Evolutionary conservation across 305 asterid genomes (phyloP), one percentile per base, ranked within the genome.

Genomic region (Salvia sclarea): DNA sequence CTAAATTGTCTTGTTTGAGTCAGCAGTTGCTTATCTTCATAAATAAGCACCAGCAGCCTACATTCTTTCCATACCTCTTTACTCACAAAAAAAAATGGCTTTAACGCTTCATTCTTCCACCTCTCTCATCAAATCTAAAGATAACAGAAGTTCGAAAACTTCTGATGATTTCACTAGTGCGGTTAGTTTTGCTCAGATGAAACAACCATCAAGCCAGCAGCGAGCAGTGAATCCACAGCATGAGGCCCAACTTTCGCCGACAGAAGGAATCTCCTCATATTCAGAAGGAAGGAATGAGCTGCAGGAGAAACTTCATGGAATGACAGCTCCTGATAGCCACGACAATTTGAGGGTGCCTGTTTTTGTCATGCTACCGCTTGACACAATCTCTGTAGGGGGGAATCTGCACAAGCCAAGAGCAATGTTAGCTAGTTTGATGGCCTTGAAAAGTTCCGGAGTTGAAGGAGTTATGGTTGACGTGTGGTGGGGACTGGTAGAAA

Each of bases 401-500:
- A 65, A 44, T 57, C 53, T 93, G 79, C 87, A 85, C 81, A 91
- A 81, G 75, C 85, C 95, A 35, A 68, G 85, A 64, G 91, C 96
- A 3, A 93, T 91, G 96, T 68, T 82, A 8, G 97, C 91, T 30
- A 88, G 97, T 73, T 76, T 93, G 80, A 82, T 86, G 96, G 96
- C 98, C 24, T 71, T 93, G 77, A 91, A 82, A 78, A 86, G 85
- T 66, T 85, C 91, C 5, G 98, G 96, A 41, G 86, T 81, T 25
- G 96, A 91, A 77, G 98, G 97, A n/a, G 90, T 93, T 3, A 91
- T 91, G 98, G 96, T 93, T 11, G 98, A 93, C 64, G 95, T 78
- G 1, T 91, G 98, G 96, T 91, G 98, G 98, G 97, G 96, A 24
- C 76, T 93, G 73, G 96, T 91, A 0, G 98, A 93, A 86, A 93